Conservation (phyloP, 1,139 yeast species). For the Lizanozyma gosingica region DNA sequence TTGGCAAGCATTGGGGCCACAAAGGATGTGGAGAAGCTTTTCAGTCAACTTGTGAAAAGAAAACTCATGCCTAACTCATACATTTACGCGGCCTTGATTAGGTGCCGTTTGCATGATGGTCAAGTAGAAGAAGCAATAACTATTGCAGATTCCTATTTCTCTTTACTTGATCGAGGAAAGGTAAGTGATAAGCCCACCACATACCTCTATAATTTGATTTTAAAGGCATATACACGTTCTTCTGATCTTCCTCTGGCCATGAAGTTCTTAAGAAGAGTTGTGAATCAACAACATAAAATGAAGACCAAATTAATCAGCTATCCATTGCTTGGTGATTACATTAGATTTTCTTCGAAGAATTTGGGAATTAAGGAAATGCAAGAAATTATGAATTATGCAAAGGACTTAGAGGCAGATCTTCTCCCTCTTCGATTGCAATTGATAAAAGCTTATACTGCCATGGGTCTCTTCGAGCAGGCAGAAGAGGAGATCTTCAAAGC, state of each 20-base stretch:
- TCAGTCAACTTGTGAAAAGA: constrained; percentile 37
- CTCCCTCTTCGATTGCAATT: constrained; percentile 13
- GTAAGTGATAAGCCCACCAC: constrained; percentile 28
- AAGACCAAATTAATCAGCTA: constrained; percentile 13
- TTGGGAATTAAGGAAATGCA: constrained; percentile 19
- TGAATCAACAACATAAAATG: constrained; percentile 11
- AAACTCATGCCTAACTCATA: constrained; percentile 39
- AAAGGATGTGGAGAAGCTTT: constrained; percentile 45
- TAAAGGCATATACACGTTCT: constrained; percentile 29
- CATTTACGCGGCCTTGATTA: constrained; percentile 42
- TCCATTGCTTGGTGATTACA: constrained; percentile 9
- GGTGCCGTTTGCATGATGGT: constrained; percentile 34
- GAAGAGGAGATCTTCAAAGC: constrained; percentile 22
- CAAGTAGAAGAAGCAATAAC: constrained; percentile 32
- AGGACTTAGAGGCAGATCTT: constrained; percentile 9
- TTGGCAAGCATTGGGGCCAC: constrained; percentile 50
- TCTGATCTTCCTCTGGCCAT: constrained; percentile 30
- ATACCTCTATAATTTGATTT: constrained; percentile 30
- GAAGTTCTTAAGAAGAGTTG: constrained; percentile 29
- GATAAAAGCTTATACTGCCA: constrained; percentile 18
- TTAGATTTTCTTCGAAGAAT: constrained; percentile 15
- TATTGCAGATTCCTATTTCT: constrained; percentile 7
- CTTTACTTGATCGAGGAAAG: constrained; percentile 28
- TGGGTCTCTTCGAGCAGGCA: constrained; percentile 27
- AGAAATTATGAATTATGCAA: constrained; percentile 13